Evolutionary conservation across 2,329 filamentous ascomycete species (phyloP).

Genomic region (Fusarium albosuccineum): DNA sequence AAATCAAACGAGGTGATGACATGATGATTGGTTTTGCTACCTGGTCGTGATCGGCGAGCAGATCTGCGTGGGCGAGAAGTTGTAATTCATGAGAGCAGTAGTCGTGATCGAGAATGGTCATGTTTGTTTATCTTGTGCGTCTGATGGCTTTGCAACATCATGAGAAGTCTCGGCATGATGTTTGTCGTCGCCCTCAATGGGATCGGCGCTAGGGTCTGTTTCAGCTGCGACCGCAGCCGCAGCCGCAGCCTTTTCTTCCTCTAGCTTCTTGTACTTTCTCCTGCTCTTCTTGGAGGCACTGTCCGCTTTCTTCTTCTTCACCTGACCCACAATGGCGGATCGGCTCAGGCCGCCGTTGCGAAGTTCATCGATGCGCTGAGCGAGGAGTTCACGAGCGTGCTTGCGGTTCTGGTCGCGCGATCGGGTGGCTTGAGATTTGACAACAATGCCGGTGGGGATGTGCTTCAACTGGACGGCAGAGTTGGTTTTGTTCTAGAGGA

Average conservation of each 20-base stretch:
- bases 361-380: slow-evolving; percentile 78
- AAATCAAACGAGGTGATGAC: slow-evolving; percentile 48
- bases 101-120: background rate
- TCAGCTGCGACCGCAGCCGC: background rate
- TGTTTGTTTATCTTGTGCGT: slow-evolving; percentile 5
- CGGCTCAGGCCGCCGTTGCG: slow-evolving; percentile 79
- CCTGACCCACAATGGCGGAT: slow-evolving; percentile 71
- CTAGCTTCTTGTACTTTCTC: slow-evolving; percentile 79
- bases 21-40: slow-evolving; percentile 6
- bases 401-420: slow-evolving; percentile 89
- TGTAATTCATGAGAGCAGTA: background rate
- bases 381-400: slow-evolving; percentile 82
- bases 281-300: slow-evolving; percentile 85
- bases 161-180: slow-evolving; percentile 3
- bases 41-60: slow-evolving; percentile 1
- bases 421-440: slow-evolving; percentile 94
- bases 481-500: slow-evolving; percentile 87
- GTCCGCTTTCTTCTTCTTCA: slow-evolving; percentile 76
- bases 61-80: background rate
- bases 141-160: background rate
- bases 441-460: slow-evolving; percentile 87
- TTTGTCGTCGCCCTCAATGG: background rate
- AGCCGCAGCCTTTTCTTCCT: slow-evolving; percentile 58
- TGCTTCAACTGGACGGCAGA: slow-evolving; percentile 95
- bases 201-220: background rate